Evolutionary conservation across 768 basidiomycete genomes (phyloP), one percentile per base, ranked within the genome.

Genomic region (Mycena leptocephala): DNA sequence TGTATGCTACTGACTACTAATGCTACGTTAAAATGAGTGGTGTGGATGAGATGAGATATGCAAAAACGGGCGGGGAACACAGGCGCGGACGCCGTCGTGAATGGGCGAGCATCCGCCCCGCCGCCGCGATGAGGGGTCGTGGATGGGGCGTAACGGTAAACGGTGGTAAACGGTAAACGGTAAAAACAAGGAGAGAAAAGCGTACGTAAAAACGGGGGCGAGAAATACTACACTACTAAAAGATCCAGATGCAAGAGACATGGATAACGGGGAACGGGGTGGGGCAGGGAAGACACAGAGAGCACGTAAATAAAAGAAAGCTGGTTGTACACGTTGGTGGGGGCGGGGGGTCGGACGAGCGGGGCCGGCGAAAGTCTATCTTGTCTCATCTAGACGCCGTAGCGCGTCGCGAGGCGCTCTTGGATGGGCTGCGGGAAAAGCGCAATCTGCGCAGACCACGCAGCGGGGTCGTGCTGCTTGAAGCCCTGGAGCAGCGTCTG

Each of bases 341-440:
- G 28, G 20, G 35, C 5, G 48, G 24, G 9, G 48, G 28, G 7
- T 18, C 37, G 30, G 20, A 58, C 39, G 22, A 13, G 37, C 22
- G 70, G 33, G 24, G 59, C 9, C 6, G 58, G 59, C 56, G 48
- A 73, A 51, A 24, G 32, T 56, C 33, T 55, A 33, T 59, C 86
- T 87, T 97, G 56, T 56, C 26, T 41, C 55, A 26, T 61, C 86
- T 87, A 98, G 61, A 99, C 96, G 78, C 93, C 93, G 81, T 99
- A 99, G 58, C 97, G 94, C 79, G 93, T 87, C 13, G 93, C 92
- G 55, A 99, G 89, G 65, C 97, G 93, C 81, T 97, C 93, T 85
- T 95, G 95, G 79, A 99, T 97, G 22, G 91, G 91, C 26, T 95
- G 95, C 37, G 98, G 98, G 88, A 98, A 97, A 9, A 90, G 88